Evolutionary conservation across 2,329 filamentous ascomycete genomes (phyloP), one percentile per base, ranked within the genome.

Genomic region (Aureobasidium subglaciale): DNA sequence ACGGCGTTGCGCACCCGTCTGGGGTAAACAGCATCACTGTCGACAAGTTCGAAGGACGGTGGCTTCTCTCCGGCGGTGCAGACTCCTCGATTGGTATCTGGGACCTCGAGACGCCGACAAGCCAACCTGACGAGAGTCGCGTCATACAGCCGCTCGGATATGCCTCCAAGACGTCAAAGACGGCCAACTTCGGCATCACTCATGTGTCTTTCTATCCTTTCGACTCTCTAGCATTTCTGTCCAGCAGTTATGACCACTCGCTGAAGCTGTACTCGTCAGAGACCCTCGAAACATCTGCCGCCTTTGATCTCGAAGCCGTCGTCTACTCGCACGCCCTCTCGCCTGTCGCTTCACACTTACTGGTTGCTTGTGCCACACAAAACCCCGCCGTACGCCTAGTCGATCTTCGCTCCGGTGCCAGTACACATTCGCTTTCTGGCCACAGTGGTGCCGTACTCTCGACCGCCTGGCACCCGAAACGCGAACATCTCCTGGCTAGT

Each of bases 291-390:
- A 69, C 82, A 1, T 84, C 85, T 0, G 85, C 84, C 16, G 80
- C 80, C 4, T 91, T 90, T 63, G 76, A 83, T 58, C 77, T 91
- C 22, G 81, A 80, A 50, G 79, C 82, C 4, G 85, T 85, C 29
- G 76, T 89, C 45, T 89, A 90, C 70, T 84, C 86, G 1, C 90
- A 96, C 68, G 83, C 87, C 0, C 78, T 88, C 24, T 95, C 90
- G 1, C 80, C 85, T 38, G 74, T 91, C 57, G 80, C 89, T 56
- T 74, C 82, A 52, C 79, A 90, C 64, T 77, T 95, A 0, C 79
- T 96, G 4, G 87, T 96, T 9, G 90, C 92, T 9, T 93, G 90
- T 64, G 91, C 88, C 0, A 95, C 90, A 0, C 90, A 95, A 60
- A 85, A 93, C 66, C 88, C 89, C 6, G 80, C 87, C 24, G 87